These are phyloP conservation scores for Penicillium taxi DNA, from an alignment of 495 filamentous ascomycete species.

Conservation along the genomic window DNA sequence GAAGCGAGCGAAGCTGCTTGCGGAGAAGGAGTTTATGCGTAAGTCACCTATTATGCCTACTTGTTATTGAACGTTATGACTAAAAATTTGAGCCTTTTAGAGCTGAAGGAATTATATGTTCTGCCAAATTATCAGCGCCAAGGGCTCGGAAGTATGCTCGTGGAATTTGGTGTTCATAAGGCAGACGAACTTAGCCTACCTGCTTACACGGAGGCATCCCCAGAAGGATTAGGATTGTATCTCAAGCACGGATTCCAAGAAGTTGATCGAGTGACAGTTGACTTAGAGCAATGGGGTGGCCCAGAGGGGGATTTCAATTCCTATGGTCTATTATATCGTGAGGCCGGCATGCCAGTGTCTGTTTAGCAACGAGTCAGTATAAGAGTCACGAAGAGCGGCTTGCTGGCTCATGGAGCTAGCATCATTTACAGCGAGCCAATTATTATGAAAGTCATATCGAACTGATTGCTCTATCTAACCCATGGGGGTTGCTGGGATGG, in stretches of 20 bases:
- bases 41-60: not conserved
- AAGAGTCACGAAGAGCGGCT: no score
- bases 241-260: not conserved
- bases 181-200: slow-evolving; percentile 1
- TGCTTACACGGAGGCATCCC: not conserved
- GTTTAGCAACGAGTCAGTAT: not conserved
- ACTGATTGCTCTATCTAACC: no score
- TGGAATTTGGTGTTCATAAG: not conserved
- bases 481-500: no score
- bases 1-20: not conserved
- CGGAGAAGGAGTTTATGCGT: not conserved
- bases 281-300: slow-evolving; percentile 1
- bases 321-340: not conserved
- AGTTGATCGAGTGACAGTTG: slow-evolving; percentile 2
- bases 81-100: not conserved
- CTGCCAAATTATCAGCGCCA: not conserved
- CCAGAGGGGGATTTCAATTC: not conserved
- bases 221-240: not conserved
- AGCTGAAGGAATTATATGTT: slow-evolving; percentile 1
- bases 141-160: not conserved
- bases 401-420: no score
- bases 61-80: not conserved
- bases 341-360: not conserved
- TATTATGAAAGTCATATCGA: no score
- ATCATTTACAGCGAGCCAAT: no score